Evolutionary conservation across 306 rosid species (phyloP).

Genomic region (Fragaria nilgerrensis): DNA sequence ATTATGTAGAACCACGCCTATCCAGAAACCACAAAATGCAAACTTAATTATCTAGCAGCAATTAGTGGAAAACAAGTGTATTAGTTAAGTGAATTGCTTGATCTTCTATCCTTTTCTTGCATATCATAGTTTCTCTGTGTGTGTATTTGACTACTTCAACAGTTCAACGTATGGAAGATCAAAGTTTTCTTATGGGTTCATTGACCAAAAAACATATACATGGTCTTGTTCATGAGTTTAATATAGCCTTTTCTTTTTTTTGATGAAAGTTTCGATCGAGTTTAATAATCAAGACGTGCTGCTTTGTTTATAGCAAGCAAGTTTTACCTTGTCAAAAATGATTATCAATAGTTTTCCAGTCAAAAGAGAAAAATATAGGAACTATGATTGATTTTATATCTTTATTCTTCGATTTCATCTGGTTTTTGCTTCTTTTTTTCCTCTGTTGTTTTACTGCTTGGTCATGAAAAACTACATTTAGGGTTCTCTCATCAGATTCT

Average conservation of each 20-base stretch:
- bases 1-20: constrained; percentile 37
- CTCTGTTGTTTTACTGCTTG: background rate
- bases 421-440: background rate
- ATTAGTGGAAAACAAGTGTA: background rate
- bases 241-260: background rate
- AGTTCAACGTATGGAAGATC: constrained; percentile 9
- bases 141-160: constrained; percentile 9
- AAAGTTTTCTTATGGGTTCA: background rate
- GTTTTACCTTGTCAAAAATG: constrained; percentile 6
- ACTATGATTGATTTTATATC: background rate
- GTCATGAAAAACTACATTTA: background rate
- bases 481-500: background rate
- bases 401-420: background rate
- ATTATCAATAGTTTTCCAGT: background rate
- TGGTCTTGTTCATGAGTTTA: background rate
- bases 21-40: constrained; percentile 10
- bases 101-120: background rate
- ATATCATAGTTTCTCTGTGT: background rate
- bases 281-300: constrained; percentile 6
- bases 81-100: background rate
- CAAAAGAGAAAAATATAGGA: background rate
- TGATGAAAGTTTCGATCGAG: background rate
- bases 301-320: constrained; percentile 4
- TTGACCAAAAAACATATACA: background rate
- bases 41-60: background rate